A percentile compares a stretch with the other conserved stretches of the same genome.
phyloP scores from a whole-genome alignment of 305 asterid genomes.

The Fraxinus xanthoxyloides region DNA sequence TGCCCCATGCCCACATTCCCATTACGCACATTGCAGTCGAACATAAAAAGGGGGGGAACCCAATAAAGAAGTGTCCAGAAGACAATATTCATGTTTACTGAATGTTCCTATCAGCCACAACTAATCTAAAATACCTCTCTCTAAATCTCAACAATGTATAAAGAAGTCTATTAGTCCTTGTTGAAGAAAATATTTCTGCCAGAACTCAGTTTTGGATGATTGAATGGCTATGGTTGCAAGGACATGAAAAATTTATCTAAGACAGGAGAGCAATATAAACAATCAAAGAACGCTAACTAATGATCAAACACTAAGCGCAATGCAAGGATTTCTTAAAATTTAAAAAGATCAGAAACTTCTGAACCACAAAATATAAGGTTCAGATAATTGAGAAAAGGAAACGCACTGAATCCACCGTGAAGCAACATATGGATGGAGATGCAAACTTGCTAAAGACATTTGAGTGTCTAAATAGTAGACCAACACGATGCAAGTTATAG shows the following conservation, averaged over 20 bases:
- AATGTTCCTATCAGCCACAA: neutral
- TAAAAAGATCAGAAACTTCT: neutral
- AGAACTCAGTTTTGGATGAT: neutral
- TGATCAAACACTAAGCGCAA: neutral
- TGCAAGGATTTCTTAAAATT: neutral
- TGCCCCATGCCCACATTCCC: neutral
- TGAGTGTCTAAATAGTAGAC: neutral
- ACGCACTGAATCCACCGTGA: neutral
- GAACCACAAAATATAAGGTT: neutral
- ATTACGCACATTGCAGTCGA: neutral
- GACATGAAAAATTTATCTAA: neutral
- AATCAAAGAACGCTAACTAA: neutral
- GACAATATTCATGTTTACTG: neutral
- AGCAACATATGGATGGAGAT: neutral
- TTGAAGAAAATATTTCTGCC: neutral
- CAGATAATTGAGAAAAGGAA: neutral
- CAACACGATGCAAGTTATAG: neutral
- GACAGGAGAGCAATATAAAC: slow-evolving; percentile 6
- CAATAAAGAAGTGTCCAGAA: neutral
- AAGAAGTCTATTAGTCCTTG: neutral
- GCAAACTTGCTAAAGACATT: neutral
- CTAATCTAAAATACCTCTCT: neutral
- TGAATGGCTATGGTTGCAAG: neutral
- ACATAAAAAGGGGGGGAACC: neutral
- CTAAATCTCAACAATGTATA: neutral